Conservation (phyloP, 2,329 filamentous ascomycete species). For the Talaromyces rugulosus region DNA sequence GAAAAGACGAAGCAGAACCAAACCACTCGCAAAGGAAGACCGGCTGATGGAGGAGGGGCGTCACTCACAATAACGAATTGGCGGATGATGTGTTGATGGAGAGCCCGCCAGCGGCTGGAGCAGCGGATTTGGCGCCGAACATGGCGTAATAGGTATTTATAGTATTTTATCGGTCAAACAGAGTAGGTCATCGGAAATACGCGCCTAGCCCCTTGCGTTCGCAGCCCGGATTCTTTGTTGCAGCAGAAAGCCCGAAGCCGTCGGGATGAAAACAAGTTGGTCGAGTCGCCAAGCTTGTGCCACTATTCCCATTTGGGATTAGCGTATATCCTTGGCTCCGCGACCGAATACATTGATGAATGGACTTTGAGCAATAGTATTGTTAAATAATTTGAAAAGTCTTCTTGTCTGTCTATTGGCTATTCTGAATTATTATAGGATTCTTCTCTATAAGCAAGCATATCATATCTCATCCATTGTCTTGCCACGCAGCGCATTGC, state of each 20-base stretch:
- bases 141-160: slow-evolving; percentile 17
- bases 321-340: neutral
- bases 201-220: slow-evolving; percentile 11
- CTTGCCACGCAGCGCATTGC: neutral
- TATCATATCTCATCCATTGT: neutral
- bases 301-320: neutral
- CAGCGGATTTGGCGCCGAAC: slow-evolving; percentile 35
- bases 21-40: neutral
- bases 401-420: neutral
- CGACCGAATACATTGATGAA: neutral
- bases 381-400: neutral
- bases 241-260: neutral
- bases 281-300: neutral
- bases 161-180: neutral
- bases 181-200: neutral
- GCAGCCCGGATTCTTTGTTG: neutral
- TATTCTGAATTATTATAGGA: neutral
- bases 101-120: slow-evolving; percentile 34
- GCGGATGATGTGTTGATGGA: slow-evolving; percentile 51
- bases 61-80: slow-evolving; percentile 46
- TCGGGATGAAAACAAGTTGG: neutral
- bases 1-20: neutral
- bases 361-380: too few relatives aligned
- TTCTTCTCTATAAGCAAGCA: too few relatives aligned
- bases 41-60: neutral